These are phyloP conservation scores for Ustilago esculenta DNA, from an alignment of 1,284 basidiomycete species.

Conservation along the genomic window DNA sequence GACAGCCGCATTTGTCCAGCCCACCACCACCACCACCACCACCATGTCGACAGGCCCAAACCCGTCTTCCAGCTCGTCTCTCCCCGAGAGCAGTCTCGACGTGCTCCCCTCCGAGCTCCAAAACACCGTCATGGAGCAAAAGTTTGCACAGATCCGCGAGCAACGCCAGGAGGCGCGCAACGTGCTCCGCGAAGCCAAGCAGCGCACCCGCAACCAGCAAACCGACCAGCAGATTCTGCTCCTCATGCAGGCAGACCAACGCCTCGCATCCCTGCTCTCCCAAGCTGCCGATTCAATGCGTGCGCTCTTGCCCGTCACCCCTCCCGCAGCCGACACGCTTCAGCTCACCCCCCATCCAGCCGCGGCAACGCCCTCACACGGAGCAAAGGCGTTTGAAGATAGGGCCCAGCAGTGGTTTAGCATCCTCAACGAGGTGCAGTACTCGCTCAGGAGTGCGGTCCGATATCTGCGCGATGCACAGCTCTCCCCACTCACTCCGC, in stretches of 20 bases:
- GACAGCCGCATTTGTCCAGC: too few relatives aligned
- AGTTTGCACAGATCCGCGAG: constrained; percentile 36
- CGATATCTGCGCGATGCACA: constrained; percentile 37
- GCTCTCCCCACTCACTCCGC: constrained; percentile 31
- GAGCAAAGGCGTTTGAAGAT: constrained; percentile 44
- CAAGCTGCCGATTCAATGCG: constrained; percentile 48
- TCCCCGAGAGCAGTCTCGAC: constrained; percentile 1
- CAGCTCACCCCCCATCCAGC: neutral
- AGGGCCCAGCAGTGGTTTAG: constrained; percentile 47
- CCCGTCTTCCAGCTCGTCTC: neutral
- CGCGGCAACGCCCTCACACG: neutral
- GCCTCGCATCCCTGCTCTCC: constrained; percentile 36
- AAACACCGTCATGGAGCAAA: constrained; percentile 31
- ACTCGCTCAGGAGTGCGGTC: constrained; percentile 33
- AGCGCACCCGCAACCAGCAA: constrained; percentile 34
- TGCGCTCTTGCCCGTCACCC: constrained; percentile 22
- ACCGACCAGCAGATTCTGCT: constrained; percentile 50
- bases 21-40: neutral
- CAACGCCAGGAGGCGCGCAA: constrained; percentile 35
- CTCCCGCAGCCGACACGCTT: constrained; percentile 1
- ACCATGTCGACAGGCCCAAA: neutral
- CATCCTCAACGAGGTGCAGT: constrained; percentile 54
- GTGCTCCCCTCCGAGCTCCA: constrained; percentile 23
- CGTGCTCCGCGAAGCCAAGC: constrained; percentile 37
- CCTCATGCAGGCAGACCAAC: constrained; percentile 47